Percentiles rank a stretch among this genome's conserved stretches.
phyloP scores from a whole-genome alignment of 495 filamentous ascomycete genomes.

The Trichoderma orchidacearum region DNA sequence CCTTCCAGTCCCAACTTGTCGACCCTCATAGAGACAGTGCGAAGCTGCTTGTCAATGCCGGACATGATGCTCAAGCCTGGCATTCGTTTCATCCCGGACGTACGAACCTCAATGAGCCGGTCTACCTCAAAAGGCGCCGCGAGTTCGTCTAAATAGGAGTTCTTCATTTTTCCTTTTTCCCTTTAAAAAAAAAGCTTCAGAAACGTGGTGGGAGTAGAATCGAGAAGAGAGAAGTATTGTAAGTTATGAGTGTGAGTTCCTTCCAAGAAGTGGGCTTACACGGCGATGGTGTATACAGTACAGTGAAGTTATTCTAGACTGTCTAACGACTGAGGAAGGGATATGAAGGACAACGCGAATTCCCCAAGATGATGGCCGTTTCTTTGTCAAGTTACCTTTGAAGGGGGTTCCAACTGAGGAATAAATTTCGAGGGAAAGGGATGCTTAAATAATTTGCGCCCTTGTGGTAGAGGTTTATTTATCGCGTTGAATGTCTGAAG shows the following conservation, averaged over 20 bases:
- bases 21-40: conserved; percentile 24
- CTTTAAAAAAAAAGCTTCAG: background rate
- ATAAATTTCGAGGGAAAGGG: too few species aligned
- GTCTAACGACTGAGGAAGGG: background rate
- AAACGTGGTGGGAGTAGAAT: background rate
- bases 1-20: conserved; percentile 29
- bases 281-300: background rate
- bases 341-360: background rate
- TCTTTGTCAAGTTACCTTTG: too few species aligned
- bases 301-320: background rate
- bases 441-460: too few species aligned
- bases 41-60: conserved; percentile 37
- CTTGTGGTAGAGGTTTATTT: too few species aligned
- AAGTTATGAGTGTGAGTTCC: background rate
- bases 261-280: background rate
- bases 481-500: too few species aligned
- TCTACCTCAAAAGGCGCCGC: conserved; percentile 27
- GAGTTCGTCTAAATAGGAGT: conserved; percentile 14
- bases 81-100: conserved; percentile 35
- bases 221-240: background rate
- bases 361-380: too few species aligned
- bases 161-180: background rate
- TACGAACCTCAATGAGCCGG: conserved; percentile 36
- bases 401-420: too few species aligned
- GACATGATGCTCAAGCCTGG: conserved; percentile 24